Evolutionary conservation across 139 green algal species (phyloP).

Genomic region (Chlamydomonas sp.): DNA sequence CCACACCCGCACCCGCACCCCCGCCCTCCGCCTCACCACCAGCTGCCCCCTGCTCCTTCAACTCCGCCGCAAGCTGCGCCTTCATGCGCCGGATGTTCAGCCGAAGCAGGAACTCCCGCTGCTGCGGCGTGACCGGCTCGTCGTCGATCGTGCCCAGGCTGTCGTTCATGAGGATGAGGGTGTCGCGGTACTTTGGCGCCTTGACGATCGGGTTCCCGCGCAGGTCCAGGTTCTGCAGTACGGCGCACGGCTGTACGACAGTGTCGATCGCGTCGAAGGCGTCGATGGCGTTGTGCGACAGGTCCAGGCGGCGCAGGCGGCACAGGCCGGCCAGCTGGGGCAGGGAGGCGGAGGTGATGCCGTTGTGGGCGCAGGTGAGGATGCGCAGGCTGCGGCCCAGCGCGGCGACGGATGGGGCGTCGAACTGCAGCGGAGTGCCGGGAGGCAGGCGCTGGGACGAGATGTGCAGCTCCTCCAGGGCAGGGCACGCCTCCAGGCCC

Average conservation of each 20-base stretch:
- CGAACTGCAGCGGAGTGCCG: constrained; percentile 34
- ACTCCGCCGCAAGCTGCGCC: constrained; percentile 13
- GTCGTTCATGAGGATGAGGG: constrained; percentile 52
- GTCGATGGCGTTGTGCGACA: constrained; percentile 37
- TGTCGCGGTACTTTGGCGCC: constrained; percentile 57
- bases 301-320: constrained; percentile 37
- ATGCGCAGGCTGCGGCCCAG: constrained; percentile 32
- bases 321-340: neutral
- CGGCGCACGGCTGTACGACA: neutral
- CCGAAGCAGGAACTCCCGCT: constrained; percentile 53
- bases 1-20: neutral
- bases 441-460: constrained; percentile 46
- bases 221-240: constrained; percentile 42
- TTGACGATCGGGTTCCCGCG: constrained; percentile 22
- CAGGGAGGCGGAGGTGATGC: constrained; percentile 4
- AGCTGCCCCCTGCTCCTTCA: constrained; percentile 2
- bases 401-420: constrained; percentile 17
- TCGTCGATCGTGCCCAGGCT: constrained; percentile 44
- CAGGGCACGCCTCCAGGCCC: constrained; percentile 19
- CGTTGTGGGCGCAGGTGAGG: constrained; percentile 25
- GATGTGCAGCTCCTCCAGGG: constrained; percentile 66
- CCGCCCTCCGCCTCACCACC: too few species aligned
- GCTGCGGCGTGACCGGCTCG: constrained; percentile 32
- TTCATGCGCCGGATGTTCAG: constrained; percentile 44
- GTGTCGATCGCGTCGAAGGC: constrained; percentile 18